Conservation (phyloP, 805 yeast species). For the Wickerhamomyces pijperi region DNA sequence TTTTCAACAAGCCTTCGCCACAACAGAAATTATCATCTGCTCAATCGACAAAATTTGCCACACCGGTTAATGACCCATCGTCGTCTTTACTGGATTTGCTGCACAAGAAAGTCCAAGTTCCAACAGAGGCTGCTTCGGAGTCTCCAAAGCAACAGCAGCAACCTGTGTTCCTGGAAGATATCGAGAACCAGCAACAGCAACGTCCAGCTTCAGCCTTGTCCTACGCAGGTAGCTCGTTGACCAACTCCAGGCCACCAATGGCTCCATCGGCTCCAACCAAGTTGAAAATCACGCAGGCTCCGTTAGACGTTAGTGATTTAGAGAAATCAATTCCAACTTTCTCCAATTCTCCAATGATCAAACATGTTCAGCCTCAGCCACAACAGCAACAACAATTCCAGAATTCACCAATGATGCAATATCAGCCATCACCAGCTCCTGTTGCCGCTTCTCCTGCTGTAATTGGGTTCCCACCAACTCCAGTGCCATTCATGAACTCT, state of each 20-base stretch:
- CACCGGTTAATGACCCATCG: slow-evolving; percentile 3
- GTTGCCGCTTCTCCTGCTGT: no score
- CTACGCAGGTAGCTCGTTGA: no score
- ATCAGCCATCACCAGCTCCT: no score
- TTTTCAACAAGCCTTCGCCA: background rate
- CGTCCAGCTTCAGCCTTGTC: no score
- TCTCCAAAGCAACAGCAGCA: background rate
- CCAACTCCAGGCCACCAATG: no score
- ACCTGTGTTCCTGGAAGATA: background rate
- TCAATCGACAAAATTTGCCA: background rate
- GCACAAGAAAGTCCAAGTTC: slow-evolving; percentile 1
- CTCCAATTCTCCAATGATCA: background rate
- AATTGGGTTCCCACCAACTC: background rate
- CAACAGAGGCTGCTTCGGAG: background rate
- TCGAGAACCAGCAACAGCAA: background rate
- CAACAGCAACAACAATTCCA: background rate
- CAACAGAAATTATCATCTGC: background rate
- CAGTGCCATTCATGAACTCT: background rate
- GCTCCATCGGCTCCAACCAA: no score
- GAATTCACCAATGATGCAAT: background rate
- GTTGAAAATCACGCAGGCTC: no score
- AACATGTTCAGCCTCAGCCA: background rate
- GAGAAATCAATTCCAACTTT: no score
- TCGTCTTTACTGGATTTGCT: slow-evolving; percentile 1
- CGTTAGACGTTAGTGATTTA: no score